Conservation (phyloP, 1,139 yeast species). For the Williopsis jadinii region DNA sequence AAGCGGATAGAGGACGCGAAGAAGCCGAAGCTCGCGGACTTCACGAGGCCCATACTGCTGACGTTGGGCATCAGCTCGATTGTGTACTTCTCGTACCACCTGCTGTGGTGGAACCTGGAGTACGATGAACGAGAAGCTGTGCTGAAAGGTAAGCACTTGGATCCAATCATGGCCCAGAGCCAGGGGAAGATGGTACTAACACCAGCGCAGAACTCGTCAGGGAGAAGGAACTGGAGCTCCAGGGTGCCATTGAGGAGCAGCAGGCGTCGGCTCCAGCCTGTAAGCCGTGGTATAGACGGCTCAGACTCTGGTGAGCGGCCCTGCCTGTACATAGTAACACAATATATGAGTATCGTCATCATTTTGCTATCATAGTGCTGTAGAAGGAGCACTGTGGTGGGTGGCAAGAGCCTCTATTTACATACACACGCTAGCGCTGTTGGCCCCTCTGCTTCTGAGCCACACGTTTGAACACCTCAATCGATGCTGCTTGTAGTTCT, state of each 20-base stretch:
- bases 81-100: conserved; percentile 24
- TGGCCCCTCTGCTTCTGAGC: conserved; percentile 33
- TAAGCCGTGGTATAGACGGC: not conserved
- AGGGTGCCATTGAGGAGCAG: conserved; percentile 1
- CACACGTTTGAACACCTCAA: conserved; percentile 47
- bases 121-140: conserved; percentile 24
- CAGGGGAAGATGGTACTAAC: not conserved
- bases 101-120: conserved; percentile 28
- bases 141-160: conserved; percentile 9
- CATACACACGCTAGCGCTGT: too few species aligned
- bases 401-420: too few species aligned
- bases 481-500: conserved; percentile 42
- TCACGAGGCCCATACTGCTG: conserved; percentile 16
- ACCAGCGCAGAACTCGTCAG: conserved; percentile 2
- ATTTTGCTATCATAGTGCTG: conserved; percentile 1
- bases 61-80: conserved; percentile 15
- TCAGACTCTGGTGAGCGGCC: not conserved
- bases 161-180: not conserved
- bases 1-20: conserved; percentile 9
- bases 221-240: conserved; percentile 7
- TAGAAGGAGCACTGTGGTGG: too few species aligned
- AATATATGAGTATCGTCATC: not conserved
- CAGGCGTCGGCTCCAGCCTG: not conserved
- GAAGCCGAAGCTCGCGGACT: conserved; percentile 19
- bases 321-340: not conserved